These are phyloP conservation scores for Forsythia viridissima DNA, from an alignment of 257 asterid genomes.

Conservation along the genomic window DNA sequence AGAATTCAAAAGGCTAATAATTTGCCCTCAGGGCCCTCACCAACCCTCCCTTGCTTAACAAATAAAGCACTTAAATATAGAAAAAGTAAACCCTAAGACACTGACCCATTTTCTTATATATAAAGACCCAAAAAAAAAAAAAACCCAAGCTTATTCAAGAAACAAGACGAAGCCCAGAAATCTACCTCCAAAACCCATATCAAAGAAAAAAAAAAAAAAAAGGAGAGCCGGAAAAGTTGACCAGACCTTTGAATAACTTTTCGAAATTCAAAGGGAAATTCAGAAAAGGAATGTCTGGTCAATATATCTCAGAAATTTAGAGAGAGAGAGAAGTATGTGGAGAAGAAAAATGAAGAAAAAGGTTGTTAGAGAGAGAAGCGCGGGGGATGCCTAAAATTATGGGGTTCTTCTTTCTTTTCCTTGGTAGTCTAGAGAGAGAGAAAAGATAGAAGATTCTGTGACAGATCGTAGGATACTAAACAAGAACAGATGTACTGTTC, in stretches of 20 bases:
- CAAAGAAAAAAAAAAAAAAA: conserved; percentile 16
- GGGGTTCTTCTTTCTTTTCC: conserved; percentile 24
- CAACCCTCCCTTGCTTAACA: conserved; percentile 32
- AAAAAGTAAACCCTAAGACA: conserved; percentile 41
- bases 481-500: conserved; percentile 54
- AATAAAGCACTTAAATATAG: conserved; percentile 17
- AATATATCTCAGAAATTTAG: conserved; percentile 14
- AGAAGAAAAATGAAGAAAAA: conserved; percentile 28
- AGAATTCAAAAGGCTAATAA: conserved; percentile 36
- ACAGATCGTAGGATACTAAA: conserved; percentile 25
- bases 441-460: conserved; percentile 9
- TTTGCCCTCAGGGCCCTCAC: conserved; percentile 38
- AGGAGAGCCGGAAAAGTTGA: conserved; percentile 36
- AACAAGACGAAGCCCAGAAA: conserved; percentile 17
- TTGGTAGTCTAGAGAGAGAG: conserved; percentile 19
- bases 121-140: background rate
- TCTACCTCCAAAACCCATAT: conserved; percentile 13
- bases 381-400: conserved; percentile 41
- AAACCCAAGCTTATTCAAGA: background rate
- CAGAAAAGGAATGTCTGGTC: conserved; percentile 30
- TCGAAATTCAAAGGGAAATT: conserved; percentile 35
- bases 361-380: conserved; percentile 39
- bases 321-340: conserved; percentile 22
- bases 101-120: conserved; percentile 33
- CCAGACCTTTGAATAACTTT: conserved; percentile 28